A percentile compares a stretch with the other conserved stretches of the same genome.
phyloP scores from a whole-genome alignment of 2,329 filamentous ascomycete species.

The Sarocladiaceae sp. region DNA sequence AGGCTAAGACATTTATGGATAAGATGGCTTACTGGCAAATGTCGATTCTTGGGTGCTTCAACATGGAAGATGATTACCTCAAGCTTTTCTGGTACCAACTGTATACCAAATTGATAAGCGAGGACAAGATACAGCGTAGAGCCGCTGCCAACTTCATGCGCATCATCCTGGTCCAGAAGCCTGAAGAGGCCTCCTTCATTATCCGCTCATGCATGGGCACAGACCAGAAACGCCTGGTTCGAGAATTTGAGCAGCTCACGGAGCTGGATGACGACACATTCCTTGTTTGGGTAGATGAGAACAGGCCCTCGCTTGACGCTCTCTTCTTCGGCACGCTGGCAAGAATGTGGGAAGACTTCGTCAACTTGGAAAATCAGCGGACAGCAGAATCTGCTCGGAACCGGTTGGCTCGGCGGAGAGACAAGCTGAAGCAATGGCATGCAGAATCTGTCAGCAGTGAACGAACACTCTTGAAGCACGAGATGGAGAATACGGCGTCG shows the following conservation, averaged over 20 bases:
- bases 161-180: slow-evolving; percentile 91
- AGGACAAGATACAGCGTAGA: slow-evolving; percentile 58
- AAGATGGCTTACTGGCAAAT: slow-evolving; percentile 95
- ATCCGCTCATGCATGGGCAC: slow-evolving; percentile 64
- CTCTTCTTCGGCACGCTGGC: slow-evolving; percentile 79
- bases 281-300: slow-evolving; percentile 77
- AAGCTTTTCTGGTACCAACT: slow-evolving; percentile 87
- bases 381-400: slow-evolving; percentile 69
- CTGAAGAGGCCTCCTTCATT: slow-evolving; percentile 68
- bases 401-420: slow-evolving; percentile 68
- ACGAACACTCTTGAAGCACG: slow-evolving; percentile 71
- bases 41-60: slow-evolving; percentile 72
- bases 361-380: slow-evolving; percentile 70
- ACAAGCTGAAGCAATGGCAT: slow-evolving; percentile 77
- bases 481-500: slow-evolving; percentile 83
- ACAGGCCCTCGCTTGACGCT: slow-evolving; percentile 69
- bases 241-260: slow-evolving; percentile 76
- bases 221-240: slow-evolving; percentile 64
- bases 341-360: slow-evolving; percentile 83
- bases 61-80: slow-evolving; percentile 73
- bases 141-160: slow-evolving; percentile 81
- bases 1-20: slow-evolving; percentile 67
- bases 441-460: slow-evolving; percentile 61
- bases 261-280: slow-evolving; percentile 88
- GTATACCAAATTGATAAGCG: slow-evolving; percentile 79